Conservation (phyloP, 2,329 filamentous ascomycete genomes). For the Claviceps capensis region DNA sequence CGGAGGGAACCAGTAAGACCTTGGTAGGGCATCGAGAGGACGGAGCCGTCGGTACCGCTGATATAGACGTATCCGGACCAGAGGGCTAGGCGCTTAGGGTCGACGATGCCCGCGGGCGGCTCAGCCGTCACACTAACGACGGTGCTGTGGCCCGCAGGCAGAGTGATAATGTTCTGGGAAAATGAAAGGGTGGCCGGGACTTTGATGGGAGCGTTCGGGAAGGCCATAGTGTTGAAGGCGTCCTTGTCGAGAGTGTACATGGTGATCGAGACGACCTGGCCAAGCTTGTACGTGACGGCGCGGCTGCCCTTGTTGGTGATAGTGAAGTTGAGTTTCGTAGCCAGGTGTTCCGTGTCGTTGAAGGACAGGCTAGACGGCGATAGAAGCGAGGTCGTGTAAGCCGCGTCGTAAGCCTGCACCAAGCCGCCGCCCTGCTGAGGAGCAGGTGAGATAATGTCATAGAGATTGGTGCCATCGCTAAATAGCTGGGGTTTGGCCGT, state of each 20-base stretch:
- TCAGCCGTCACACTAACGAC: conserved; percentile 31
- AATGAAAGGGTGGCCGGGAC: conserved; percentile 29
- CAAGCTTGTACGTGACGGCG: conserved; percentile 37
- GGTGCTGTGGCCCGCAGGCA: conserved; percentile 27
- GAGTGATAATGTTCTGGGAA: conserved; percentile 27
- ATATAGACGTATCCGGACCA: conserved; percentile 30
- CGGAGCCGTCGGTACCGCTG: conserved; percentile 22
- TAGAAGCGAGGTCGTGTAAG: conserved; percentile 37
- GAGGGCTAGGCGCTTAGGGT: conserved; percentile 23
- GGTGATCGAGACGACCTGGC: conserved; percentile 34
- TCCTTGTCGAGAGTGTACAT: conserved; percentile 32
- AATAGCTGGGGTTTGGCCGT: conserved; percentile 35
- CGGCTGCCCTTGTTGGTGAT: conserved; percentile 39
- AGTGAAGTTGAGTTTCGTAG: conserved; percentile 32
- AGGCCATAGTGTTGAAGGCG: conserved; percentile 23
- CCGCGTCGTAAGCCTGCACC: conserved; percentile 44
- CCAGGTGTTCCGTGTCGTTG: conserved; percentile 47
- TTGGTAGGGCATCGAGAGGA: conserved; percentile 26
- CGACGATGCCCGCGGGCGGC: conserved; percentile 22
- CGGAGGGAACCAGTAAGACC: conserved; percentile 23
- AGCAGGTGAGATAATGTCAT: conserved; percentile 35
- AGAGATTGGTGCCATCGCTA: conserved; percentile 25
- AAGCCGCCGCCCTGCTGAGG: conserved; percentile 46
- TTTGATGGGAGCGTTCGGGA: conserved; percentile 29
- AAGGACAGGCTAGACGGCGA: conserved; percentile 43